Percentiles rank a stretch among this genome's conserved stretches.
These are phyloP conservation scores for Leucocoprinus leucothites DNA, from an alignment of 768 basidiomycete species.

Conservation along the genomic window DNA sequence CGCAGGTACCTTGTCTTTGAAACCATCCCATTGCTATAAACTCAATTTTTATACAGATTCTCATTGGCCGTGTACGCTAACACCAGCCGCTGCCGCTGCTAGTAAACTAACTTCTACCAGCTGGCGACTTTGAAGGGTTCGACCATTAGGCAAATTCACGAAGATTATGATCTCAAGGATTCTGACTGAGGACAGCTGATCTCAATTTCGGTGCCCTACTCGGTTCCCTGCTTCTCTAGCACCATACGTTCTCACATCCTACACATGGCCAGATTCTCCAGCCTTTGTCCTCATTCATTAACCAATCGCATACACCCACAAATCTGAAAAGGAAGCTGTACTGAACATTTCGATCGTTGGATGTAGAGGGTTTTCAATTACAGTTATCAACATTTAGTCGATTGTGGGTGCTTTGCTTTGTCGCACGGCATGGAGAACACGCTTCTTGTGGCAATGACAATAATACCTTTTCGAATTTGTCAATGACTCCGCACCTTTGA, in stretches of 20 bases:
- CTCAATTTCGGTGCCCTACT: not conserved
- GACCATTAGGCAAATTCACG: conserved; percentile 72
- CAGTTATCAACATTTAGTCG: not conserved
- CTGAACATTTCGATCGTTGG: too few relatives aligned
- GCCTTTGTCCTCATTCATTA: too few relatives aligned
- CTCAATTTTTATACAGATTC: conserved; percentile 41
- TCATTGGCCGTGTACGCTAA: conserved; percentile 67
- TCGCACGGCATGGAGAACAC: conserved; percentile 6
- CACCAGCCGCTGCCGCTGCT: not conserved
- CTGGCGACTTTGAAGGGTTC: conserved; percentile 68
- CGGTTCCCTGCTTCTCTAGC: not conserved
- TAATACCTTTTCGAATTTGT: not conserved
- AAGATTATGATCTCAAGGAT: conserved; percentile 61
- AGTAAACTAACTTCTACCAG: conserved; percentile 32
- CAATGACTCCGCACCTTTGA: not conserved
- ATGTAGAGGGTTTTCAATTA: too few relatives aligned
- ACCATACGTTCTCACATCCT: not conserved
- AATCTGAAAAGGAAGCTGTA: too few relatives aligned
- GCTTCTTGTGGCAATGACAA: not conserved
- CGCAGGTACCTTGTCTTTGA: conserved; percentile 47
- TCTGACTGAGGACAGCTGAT: conserved; percentile 45
- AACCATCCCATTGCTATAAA: not conserved
- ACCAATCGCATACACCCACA: too few relatives aligned
- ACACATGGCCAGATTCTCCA: not conserved
- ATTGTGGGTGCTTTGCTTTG: not conserved